Evolutionary conservation across 2,329 filamentous ascomycete species (phyloP), one percentile per base, ranked within the genome.

Genomic region (Aspergillus latus): DNA sequence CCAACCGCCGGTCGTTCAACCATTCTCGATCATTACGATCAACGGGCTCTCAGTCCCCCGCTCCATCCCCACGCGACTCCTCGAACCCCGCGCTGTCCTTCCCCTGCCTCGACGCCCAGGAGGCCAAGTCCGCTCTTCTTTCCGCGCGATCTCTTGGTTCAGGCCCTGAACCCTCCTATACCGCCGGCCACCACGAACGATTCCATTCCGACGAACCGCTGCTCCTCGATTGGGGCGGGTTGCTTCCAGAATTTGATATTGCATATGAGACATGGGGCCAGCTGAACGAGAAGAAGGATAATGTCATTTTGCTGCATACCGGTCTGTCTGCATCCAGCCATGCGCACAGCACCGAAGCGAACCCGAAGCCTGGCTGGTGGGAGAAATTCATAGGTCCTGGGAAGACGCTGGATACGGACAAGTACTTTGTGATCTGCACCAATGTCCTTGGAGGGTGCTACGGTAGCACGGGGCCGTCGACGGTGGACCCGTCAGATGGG

Each of bases 391-490:
- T 99, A 68, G 94, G 94, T 0, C 89, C 92, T 0, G 91, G 89
- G 0, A 82, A 83, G 16, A 89, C 91, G 9, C 77, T 99, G 8
- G 91, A 99, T 72, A 99, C 94, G 1, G 78, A 93, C 74, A 93
- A 91, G 71, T 96, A 95, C 78, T 90, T 92, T 69, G 78, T 99
- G 58, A 90, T 99, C 59, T 99, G 94, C 77, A 97, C 94, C 8
- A 99, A 99, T 71, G 92, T 97, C 46, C 83, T 99, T 36, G 94
- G 94, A 50, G 92, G 94, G 5, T 99, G 94, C 75, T 97, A 94
- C 73, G 94, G 94, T 34, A 96, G 90, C 36, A 99, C 94, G 0
- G 94, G 94, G 0, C 94, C 94, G 0, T 87, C 88, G 54, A 93
- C 89, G 64, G 82, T 92, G 62, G 93, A 97, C 70, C 94, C 94